Conservation (phyloP, 2,329 filamentous ascomycete genomes). For the Ceratocystis albifundus region DNA sequence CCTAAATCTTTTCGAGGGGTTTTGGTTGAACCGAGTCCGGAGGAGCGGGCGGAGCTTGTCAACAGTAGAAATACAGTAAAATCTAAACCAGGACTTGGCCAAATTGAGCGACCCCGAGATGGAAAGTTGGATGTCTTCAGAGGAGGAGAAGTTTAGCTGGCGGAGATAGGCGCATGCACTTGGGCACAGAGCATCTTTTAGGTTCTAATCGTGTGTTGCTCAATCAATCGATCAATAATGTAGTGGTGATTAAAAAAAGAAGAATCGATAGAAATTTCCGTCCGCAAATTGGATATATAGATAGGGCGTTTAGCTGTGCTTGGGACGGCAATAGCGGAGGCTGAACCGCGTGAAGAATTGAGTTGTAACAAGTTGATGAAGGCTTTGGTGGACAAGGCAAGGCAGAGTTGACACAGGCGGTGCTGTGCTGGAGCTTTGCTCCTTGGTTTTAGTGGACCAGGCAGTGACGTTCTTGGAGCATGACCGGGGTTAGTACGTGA, state of each 20-base stretch:
- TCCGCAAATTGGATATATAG: neutral
- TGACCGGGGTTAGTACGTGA: neutral
- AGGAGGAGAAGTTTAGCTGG: slow-evolving; percentile 4
- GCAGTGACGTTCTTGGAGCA: slow-evolving; percentile 3
- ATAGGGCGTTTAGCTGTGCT: neutral
- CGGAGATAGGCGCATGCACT: neutral
- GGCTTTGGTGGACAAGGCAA: neutral
- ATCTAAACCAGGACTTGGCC: neutral
- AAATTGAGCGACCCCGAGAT: neutral
- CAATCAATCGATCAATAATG: neutral
- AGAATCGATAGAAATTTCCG: neutral
- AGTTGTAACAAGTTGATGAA: neutral
- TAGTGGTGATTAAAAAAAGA: neutral
- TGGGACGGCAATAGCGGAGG: neutral
- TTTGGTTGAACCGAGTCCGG: neutral
- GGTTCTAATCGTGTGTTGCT: neutral
- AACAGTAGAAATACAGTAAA: neutral
- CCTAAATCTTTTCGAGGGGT: neutral
- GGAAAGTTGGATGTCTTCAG: neutral
- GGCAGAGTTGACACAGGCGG: neutral
- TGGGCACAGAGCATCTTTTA: slow-evolving; percentile 5
- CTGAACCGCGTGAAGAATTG: neutral
- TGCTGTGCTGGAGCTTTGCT: slow-evolving; percentile 9
- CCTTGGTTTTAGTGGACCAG: slow-evolving; percentile 1
- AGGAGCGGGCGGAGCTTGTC: neutral